Conservation (phyloP, 495 filamentous ascomycete species). For the Aspergillus sclerotiicarbonarius region DNA sequence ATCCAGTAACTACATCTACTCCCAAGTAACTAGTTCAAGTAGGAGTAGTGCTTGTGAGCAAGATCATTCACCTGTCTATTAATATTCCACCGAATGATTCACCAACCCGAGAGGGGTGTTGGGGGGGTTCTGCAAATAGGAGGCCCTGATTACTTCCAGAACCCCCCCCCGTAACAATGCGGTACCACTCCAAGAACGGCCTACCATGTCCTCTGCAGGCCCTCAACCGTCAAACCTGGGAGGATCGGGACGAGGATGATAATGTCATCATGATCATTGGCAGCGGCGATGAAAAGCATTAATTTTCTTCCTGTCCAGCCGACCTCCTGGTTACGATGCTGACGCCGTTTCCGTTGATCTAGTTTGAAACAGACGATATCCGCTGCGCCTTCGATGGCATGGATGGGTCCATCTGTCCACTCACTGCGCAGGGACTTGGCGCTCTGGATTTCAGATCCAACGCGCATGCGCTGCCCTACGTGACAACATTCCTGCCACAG, state of each 20-base stretch:
- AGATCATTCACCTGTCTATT: too few species aligned
- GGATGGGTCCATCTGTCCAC: neutral
- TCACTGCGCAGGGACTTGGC: constrained; percentile 16
- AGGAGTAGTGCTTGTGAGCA: too few species aligned
- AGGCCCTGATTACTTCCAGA: neutral
- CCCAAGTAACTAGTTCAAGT: too few species aligned
- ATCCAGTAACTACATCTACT: neutral
- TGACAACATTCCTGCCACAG: constrained; percentile 28
- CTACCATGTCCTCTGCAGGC: neutral
- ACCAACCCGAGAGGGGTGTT: neutral
- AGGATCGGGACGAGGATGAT: neutral
- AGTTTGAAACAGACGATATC: neutral
- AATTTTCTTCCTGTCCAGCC: neutral
- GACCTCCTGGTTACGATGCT: neutral
- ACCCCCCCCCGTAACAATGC: constrained; percentile 5
- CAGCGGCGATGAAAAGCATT: neutral
- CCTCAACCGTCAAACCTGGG: neutral
- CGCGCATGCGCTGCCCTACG: constrained; percentile 28
- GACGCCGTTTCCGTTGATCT: neutral
- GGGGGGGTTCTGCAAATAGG: constrained; percentile 4
- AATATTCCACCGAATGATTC: too few species aligned
- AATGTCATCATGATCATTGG: neutral
- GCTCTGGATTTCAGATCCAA: constrained; percentile 19
- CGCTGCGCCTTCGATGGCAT: constrained; percentile 13
- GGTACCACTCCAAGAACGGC: constrained; percentile 3